Base-by-base conservation (phyloP, 768 basidiomycete species). In the Aureoboletus auriporus region DNA sequence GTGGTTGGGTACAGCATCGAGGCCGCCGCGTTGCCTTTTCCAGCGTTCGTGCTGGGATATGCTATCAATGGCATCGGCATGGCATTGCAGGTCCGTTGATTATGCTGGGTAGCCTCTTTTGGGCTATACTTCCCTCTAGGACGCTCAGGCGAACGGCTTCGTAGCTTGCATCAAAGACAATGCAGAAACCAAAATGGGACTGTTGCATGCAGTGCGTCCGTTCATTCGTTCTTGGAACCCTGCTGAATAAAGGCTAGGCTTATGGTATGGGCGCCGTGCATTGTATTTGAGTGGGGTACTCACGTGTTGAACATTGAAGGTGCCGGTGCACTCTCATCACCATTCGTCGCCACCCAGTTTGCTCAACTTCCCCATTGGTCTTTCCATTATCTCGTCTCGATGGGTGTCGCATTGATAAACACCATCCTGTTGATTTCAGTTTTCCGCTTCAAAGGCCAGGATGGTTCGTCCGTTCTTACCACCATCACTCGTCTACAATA, bases 331-430 rank as follows among this genome's bases (percentile, higher is more conserved):
- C 68, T 88, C 9, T 71, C 71, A 7, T 65, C 90, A 0, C 92
- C 93, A 3, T 74, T 94, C 14, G 80, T 85, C 0, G 77, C 91
- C 0, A 94, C 93, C 0, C 86, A 91, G 49, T 93, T 94, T 54
- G 74, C 87, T 0, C 78, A 80, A 47, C 57, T 79, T 20, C 63
- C 54, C 0, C 75, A 69, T 30, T 93, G 90, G 91, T 86, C 83
- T 1, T 84, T 86, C 62, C 86, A 92, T 62, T 93, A 83, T 58
- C 72, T 92, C 8, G 70, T 70, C 1, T 89, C 88, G 0, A 65
- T 92, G 0, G 84, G 80, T 1, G 54, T 93, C n/a, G 80, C 86
- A 0, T 46, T 80, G 13, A 53, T 70, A 36, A 90, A 87, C 53
- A 71, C 75, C 1, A 34, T 75, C 11, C 44, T 81, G 5, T 65